Percentiles rank a stretch among this genome's conserved stretches.
Evolutionary conservation across 2,329 filamentous ascomycete genomes (phyloP).

Genomic region (Hymenoscyphus occultus): DNA sequence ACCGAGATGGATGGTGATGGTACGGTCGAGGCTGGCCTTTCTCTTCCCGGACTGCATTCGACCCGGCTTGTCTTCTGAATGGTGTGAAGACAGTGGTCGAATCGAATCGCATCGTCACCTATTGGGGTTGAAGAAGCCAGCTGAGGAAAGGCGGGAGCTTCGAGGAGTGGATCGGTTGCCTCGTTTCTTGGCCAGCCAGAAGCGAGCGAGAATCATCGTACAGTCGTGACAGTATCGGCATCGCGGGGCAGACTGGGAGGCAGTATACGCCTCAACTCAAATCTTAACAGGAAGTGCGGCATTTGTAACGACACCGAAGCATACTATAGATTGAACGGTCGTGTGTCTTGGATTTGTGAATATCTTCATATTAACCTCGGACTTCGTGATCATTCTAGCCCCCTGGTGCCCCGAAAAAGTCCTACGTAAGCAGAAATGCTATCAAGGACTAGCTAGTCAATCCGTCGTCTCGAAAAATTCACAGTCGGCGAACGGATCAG

Average conservation of each 20-base stretch:
- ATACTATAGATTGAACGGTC: too few species aligned
- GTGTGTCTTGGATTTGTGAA: background rate
- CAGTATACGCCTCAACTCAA: background rate
- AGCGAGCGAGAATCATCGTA: background rate
- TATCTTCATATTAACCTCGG: background rate
- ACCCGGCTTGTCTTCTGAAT: constrained; percentile 6
- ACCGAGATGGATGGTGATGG: background rate
- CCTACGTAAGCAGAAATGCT: background rate
- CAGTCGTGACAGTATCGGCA: too few species aligned
- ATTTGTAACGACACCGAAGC: background rate
- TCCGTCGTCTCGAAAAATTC: background rate
- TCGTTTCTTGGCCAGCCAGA: constrained; percentile 4
- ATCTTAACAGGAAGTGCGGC: background rate
- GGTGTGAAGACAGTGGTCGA: background rate
- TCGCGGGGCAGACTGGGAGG: background rate
- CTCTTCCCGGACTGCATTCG: background rate
- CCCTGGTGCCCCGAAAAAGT: background rate
- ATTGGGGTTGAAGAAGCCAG: background rate
- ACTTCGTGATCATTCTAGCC: background rate
- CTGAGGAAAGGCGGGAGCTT: background rate
- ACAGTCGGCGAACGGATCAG: background rate
- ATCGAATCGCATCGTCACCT: background rate
- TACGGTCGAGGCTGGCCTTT: background rate
- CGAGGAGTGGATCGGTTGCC: background rate
- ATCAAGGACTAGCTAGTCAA: background rate